Evolutionary conservation across 2,329 filamentous ascomycete genomes (phyloP).

Genomic region (Hymenoscyphus infarciens): DNA sequence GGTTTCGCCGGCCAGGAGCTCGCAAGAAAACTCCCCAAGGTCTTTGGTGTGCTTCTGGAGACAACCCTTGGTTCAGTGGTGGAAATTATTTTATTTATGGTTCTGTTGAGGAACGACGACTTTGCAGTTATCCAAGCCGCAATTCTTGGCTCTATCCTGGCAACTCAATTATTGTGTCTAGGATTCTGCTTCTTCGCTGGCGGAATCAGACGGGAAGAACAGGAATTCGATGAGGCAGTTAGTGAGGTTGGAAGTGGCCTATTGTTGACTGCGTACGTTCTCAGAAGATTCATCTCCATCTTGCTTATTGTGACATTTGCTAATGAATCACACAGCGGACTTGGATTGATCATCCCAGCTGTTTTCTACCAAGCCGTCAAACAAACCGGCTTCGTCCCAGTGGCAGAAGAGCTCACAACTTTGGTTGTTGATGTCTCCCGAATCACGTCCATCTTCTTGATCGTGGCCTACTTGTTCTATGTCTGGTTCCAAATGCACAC

Average conservation of each 20-base stretch:
- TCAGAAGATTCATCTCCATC: constrained; percentile 54
- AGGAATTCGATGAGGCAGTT: constrained; percentile 70
- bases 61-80: constrained; percentile 69
- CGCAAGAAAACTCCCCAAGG: constrained; percentile 71
- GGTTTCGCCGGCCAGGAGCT: constrained; percentile 72
- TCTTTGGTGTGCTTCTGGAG: constrained; percentile 61
- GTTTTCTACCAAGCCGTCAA: constrained; percentile 50
- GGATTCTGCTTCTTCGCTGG: constrained; percentile 78
- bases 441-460: constrained; percentile 65
- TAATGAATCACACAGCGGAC: constrained; percentile 38
- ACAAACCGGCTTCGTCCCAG: constrained; percentile 49
- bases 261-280: constrained; percentile 70
- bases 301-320: not conserved
- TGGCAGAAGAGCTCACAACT: constrained; percentile 41
- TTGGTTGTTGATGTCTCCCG: constrained; percentile 65
- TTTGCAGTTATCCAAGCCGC: constrained; percentile 76
- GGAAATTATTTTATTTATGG: constrained; percentile 79
- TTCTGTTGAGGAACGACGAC: constrained; percentile 55
- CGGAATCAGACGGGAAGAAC: constrained; percentile 63
- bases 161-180: constrained; percentile 76
- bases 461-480: constrained; percentile 65
- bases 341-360: constrained; percentile 43
- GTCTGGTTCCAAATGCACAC: constrained; percentile 71
- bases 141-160: constrained; percentile 77
- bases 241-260: constrained; percentile 77